Evolutionary conservation across 345 rosid species (phyloP).

Genomic region (Jatropha curcas): DNA sequence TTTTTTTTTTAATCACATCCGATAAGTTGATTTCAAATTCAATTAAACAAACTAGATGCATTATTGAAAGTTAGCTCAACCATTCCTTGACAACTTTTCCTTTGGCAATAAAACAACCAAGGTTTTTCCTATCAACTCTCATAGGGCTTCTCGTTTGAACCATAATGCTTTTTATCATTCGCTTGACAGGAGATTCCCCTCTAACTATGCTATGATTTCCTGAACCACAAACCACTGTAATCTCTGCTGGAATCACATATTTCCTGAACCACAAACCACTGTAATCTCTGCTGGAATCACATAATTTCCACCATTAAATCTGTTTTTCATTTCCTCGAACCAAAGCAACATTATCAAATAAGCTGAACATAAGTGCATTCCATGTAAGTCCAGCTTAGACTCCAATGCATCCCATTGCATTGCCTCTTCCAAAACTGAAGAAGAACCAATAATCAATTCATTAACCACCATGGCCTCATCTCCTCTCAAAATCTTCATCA

Average conservation of each 20-base stretch:
- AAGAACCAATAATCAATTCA: slow-evolving; percentile 51
- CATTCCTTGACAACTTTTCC: slow-evolving; percentile 15
- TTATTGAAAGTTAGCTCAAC: neutral
- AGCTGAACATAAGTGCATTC: slow-evolving; percentile 72
- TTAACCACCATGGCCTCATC: slow-evolving; percentile 53
- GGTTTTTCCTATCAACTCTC: slow-evolving; percentile 70
- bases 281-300: slow-evolving; percentile 59
- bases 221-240: slow-evolving; percentile 64
- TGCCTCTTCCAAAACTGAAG: slow-evolving; percentile 50
- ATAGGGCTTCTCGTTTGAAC: slow-evolving; percentile 51
- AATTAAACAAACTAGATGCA: too few species aligned
- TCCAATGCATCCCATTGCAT: slow-evolving; percentile 54
- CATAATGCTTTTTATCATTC: slow-evolving; percentile 56
- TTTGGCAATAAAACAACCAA: slow-evolving; percentile 45
- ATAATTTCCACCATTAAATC: slow-evolving; percentile 36
- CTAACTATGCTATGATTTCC: slow-evolving; percentile 70
- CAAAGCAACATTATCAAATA: slow-evolving; percentile 71
- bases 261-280: slow-evolving; percentile 58
- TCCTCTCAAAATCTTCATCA: slow-evolving; percentile 42
- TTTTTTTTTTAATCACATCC: too few species aligned
- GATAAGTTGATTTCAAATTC: too few species aligned
- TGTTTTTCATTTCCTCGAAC: slow-evolving; percentile 57
- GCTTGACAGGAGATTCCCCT: slow-evolving; percentile 79
- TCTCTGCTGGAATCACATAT: slow-evolving; percentile 51
- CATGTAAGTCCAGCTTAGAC: slow-evolving; percentile 80